Conservation (phyloP, 2,329 filamentous ascomycete species). For the Ascochyta viciae-villosae region DNA sequence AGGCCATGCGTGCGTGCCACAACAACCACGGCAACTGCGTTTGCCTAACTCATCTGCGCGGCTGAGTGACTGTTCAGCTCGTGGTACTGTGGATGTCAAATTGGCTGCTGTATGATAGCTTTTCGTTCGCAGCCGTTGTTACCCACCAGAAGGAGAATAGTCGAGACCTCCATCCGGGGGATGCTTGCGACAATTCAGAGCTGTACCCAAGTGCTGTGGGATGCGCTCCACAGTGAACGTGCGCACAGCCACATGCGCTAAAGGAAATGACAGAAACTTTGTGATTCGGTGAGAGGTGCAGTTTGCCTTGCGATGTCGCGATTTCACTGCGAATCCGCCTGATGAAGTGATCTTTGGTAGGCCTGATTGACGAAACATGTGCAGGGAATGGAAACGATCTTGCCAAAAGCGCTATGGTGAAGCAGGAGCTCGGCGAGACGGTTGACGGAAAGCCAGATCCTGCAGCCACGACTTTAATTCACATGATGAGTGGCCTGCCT, state of each 20-base stretch:
- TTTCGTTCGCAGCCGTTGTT: neutral
- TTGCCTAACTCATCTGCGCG: conserved; percentile 26
- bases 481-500: conserved; percentile 6
- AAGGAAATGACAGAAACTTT: conserved; percentile 27
- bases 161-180: conserved; percentile 1
- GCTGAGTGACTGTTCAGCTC: conserved; percentile 36
- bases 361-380: conserved; percentile 19
- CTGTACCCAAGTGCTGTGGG: conserved; percentile 19
- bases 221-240: conserved; percentile 24
- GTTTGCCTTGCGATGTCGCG: conserved; percentile 27
- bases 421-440: conserved; percentile 21
- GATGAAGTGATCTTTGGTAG: conserved; percentile 20
- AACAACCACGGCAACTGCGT: conserved; percentile 24
- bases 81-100: conserved; percentile 19
- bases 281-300: conserved; percentile 26
- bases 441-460: conserved; percentile 2
- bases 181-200: conserved; percentile 4
- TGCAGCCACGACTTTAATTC: conserved; percentile 4
- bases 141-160: neutral
- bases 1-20: conserved; percentile 20
- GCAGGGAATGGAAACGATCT: conserved; percentile 15
- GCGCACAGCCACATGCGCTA: conserved; percentile 42
- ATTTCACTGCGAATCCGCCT: conserved; percentile 29
- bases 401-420: conserved; percentile 25
- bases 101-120: conserved; percentile 9